Evolutionary conservation across 2,329 filamentous ascomycete genomes (phyloP), one percentile per base, ranked within the genome.

Genomic region (Fusarium lyarnte): DNA sequence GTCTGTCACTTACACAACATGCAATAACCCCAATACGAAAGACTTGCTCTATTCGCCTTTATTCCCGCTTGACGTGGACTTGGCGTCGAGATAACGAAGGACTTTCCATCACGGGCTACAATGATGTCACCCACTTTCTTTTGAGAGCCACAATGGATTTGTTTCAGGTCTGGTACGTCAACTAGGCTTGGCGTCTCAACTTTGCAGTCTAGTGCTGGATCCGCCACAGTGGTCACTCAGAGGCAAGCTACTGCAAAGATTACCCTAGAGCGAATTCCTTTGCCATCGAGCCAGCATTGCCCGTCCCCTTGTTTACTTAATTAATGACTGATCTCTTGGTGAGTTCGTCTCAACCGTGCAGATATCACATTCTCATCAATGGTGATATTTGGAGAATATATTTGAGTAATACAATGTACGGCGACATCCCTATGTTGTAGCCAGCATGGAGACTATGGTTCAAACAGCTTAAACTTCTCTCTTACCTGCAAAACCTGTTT

Each of bases 281-380:
- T 3, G 8, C 10, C 21, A 49, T 9, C 8, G 8, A 31, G 31
- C 11, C 6, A 23, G n/a, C 21, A 33, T 23, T 4, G 5, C 19
- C 8, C 13, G 16, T 7, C 5, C 11, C 19, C 11, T 49, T 6
- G 5, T 23, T 33, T 33, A 3, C 5, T 17, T 12, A 2, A n/a
- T 17, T 2, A 4, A 12, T 4, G 6, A 3, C 3, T 8, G 3
- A 9, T 2, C 7, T 31, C 21, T n/a, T 12, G 12, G 8, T 12
- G 8, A 17, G 4, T 2, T 47, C 7, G 3, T 1, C 6, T n/a
- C 4, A 17, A 8, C 3, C 17, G 7, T n/a, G n/a, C n/a, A n/a
- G n/a, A n/a, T n/a, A n/a, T n/a, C n/a, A n/a, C n/a, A n/a, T n/a
- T n/a, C n/a, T n/a, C n/a, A n/a, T n/a, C n/a, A n/a, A n/a, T n/a